Base-by-base conservation (phyloP, 345 rosid species). In the Gossypium turneri region DNA sequence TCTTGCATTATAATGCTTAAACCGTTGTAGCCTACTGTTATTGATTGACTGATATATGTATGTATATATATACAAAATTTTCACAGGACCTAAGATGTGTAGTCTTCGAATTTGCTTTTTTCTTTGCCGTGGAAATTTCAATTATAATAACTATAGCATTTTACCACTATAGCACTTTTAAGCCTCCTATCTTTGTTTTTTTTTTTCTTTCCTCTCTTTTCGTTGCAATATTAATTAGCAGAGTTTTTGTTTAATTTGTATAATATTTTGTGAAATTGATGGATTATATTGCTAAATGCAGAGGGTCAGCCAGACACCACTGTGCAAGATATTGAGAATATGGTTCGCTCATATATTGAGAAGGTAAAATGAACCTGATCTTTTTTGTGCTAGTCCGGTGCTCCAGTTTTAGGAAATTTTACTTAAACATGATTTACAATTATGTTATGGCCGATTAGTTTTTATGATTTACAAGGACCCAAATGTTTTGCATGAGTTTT, bases 271-370 rank as follows among this genome's bases (percentile, higher is more conserved):
- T 79, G 73, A 74, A 45, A 25, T 13, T 62, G 69, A 77, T 52
- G 50, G 3, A 66, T 41, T 71, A 12, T 79, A 59, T 70, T 79
- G 61, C 80, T 53, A 67, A 76, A 67, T 80, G 79, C 88, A 96
- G 99, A 96, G 85, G 99, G 99, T 68, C 99, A 96, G 77, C 90
- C 99, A 15, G 99, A 96, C 48, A 92, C 85, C 79, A 87, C 93
- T 64, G 99, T 96, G 81, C 91, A 80, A 77, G 99, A 96, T 73
- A 96, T 96, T 73, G 99, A 96, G 85, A 92, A 87, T 81, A 96
- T 96, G 99, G 99, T 96, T 68, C 94, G 98, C 77, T 83, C 97
- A 67, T 96, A 72, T 83, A 96, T 96, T 77, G 98, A 96, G 81
- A 96, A 96, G 99, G 99, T 96, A 88, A 81, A 71, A 34, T 55